Base-by-base conservation (phyloP, 2,329 filamentous ascomycete genomes). In the Penicillium brasilianum region DNA sequence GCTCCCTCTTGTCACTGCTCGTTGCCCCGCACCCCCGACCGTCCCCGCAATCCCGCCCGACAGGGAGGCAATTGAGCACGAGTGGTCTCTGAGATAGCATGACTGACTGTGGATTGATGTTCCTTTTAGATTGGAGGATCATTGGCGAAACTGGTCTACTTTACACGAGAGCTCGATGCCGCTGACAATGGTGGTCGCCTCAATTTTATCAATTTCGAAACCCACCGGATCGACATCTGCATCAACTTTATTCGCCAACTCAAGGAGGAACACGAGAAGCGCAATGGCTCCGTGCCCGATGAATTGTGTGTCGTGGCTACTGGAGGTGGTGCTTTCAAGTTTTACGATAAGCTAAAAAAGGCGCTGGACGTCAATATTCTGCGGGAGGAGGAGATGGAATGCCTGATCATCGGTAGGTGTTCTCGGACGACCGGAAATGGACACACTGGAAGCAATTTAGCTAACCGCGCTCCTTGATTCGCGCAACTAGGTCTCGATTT, bases 301-400 rank as follows among this genome's bases (percentile, higher is more conserved):
- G 91, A 92, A 69, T 80, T 99, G 48, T 95, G 90, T 72, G 90
- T 99, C 65, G 96, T 98, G 88, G 95, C 95, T 2, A 99, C 95
- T 0, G 95, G 95, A 6, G 95, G 95, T 30, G 95, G 95, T 20
- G 93, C 95, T 5, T 98, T 91, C 83, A 97, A 98, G 77, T 99
- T 91, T 80, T 97, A 98, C 77, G 93, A 98, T 76, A 89, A 88
- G 77, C 92, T 99, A 69, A 89, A 88, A 73, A 87, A 94, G 64
- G 88, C 89, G 4, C 81, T 99, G 54, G 91, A 91, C 14, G 91
- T 97, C 1, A 90, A 97, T 73, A 93, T 99, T 20, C 82, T 93
- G 71, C 85, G 93, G 46, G 95, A 98, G 78, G 95, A 99, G 72
- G 95, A 99, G 80, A 99, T 99, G 95, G 93, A 97, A 77, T 99